Evolutionary conservation across 495 filamentous ascomycete species (phyloP), one percentile per base, ranked within the genome.

Genomic region (Aspergillus wentii): DNA sequence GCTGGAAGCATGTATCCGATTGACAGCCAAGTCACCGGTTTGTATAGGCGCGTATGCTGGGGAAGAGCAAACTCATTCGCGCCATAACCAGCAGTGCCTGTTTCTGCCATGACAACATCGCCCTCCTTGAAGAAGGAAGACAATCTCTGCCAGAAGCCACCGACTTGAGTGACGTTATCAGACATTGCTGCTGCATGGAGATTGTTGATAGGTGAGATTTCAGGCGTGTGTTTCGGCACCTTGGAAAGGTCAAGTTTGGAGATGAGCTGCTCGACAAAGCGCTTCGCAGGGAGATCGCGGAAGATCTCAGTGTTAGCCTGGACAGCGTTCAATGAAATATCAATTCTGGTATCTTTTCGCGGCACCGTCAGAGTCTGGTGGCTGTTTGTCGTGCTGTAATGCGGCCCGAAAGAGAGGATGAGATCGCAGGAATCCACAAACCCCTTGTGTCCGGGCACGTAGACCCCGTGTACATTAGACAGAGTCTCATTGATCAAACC

Each of bases 1-100:
- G 66, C 66, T 2, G 54, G 56, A 3, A 73, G 46, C 59, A 64
- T 69, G 28, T 63, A 62, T 1, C 69, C 71, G 27, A 69, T 64
- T 0, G 62, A 66, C 1, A 59, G 39, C 61, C 63, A 69, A 10
- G 58, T 53, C 3, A 35, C 38, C 0, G 55, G 54, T n/a, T 45
- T 57, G 21, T 70, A 52, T 13, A 69, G 23, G 8, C 40, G 45
- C 9, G 54, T 43, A 32, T 53, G 28, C 9, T 19, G 22, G 1
- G 59, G 60, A 0, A 65, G 39, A 1, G 31, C 26, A 17, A 61
- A 44, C 10, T 51, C 34, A 2, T 50, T 44, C 8, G 44, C 43
- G 2, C 62, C 62, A 16, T 44, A 46, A 7, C 39, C 33, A 1
- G 62, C 36, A 10, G 62, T 68, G 3, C 61, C 62, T 5, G 59